A percentile compares a stretch with the other conserved stretches of the same genome.
These are phyloP conservation scores for Beauveria sp. DNA, from an alignment of 2,329 filamentous ascomycete genomes.

Conservation along the genomic window DNA sequence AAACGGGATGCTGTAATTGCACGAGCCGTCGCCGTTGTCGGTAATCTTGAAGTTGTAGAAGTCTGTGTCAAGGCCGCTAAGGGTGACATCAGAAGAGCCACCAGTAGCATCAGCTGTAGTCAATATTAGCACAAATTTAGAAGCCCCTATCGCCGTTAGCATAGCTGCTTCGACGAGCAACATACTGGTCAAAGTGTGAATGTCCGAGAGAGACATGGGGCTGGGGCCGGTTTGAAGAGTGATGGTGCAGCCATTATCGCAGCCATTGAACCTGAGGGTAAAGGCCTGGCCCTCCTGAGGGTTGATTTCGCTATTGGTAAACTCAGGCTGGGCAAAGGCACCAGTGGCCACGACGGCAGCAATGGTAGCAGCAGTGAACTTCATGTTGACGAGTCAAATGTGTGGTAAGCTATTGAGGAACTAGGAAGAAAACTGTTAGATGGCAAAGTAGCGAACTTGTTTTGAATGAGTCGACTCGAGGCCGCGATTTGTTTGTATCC, in stretches of 20 bases:
- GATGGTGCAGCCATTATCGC: conserved; percentile 27
- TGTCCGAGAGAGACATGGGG: conserved; percentile 21
- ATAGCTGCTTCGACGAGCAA: background rate
- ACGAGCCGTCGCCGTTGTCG: conserved; percentile 18
- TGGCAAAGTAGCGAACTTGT: background rate
- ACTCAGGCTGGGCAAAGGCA: conserved; percentile 22
- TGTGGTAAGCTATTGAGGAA: background rate
- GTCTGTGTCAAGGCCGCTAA: conserved; percentile 21
- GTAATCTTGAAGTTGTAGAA: conserved; percentile 29
- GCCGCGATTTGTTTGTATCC: background rate
- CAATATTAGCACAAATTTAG: background rate
- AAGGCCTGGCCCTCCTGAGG: conserved; percentile 24
- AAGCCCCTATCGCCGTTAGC: background rate
- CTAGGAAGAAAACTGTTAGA: background rate
- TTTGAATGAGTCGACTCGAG: background rate
- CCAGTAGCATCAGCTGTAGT: conserved; percentile 14
- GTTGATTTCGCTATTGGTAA: conserved; percentile 25
- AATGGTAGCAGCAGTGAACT: conserved; percentile 24
- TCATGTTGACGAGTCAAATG: conserved; percentile 24
- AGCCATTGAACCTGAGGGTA: conserved; percentile 25
- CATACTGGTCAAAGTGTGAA: conserved; percentile 26
- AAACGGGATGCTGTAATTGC: conserved; percentile 29
- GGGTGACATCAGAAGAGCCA: conserved; percentile 22
- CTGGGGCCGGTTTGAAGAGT: conserved; percentile 23
- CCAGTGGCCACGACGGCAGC: conserved; percentile 18